These are phyloP conservation scores for Colletotrichum neosansevieriae DNA, from an alignment of 2,329 filamentous ascomycete genomes.

Conservation along the genomic window DNA sequence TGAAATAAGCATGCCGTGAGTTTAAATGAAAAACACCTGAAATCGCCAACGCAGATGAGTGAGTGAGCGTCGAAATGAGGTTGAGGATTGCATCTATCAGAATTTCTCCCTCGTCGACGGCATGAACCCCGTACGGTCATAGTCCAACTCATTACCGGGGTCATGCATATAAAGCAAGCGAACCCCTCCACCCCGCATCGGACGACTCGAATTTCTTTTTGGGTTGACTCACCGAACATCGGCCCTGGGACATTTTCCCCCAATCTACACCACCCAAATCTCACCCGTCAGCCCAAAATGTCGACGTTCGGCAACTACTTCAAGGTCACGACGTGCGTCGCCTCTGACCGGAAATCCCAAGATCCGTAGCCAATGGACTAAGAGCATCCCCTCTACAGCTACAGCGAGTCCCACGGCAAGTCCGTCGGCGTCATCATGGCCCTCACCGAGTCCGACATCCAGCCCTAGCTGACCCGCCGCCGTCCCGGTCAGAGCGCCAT, in stretches of 20 bases:
- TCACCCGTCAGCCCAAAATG: constrained; percentile 63
- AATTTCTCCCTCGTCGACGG: neutral
- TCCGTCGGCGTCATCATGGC: constrained; percentile 94
- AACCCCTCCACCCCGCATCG: constrained; percentile 39
- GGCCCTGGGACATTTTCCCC: constrained; percentile 23
- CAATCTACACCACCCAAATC: constrained; percentile 7
- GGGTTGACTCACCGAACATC: constrained; percentile 27
- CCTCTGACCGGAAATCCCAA: constrained; percentile 31
- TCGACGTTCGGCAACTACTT: constrained; percentile 90
- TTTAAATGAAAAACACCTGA: neutral
- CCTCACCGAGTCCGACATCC: constrained; percentile 88
- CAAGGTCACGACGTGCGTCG: constrained; percentile 81
- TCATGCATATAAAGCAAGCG: constrained; percentile 21
- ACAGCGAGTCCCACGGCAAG: constrained; percentile 82
- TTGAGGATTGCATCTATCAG: constrained; percentile 36
- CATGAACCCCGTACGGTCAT: constrained; percentile 14
- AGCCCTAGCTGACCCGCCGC: constrained; percentile 92
- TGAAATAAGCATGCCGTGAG: neutral
- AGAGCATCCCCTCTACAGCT: constrained; percentile 47
- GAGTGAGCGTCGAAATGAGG: constrained; percentile 23
- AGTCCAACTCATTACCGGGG: constrained; percentile 25
- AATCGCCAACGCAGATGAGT: constrained; percentile 15
- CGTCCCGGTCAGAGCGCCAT: constrained; percentile 90
- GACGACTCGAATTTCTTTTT: constrained; percentile 18
- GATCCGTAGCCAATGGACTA: constrained; percentile 31